Base-by-base conservation (phyloP, 192 early-diverging fungal genomes). In the Gigaspora rosea region DNA sequence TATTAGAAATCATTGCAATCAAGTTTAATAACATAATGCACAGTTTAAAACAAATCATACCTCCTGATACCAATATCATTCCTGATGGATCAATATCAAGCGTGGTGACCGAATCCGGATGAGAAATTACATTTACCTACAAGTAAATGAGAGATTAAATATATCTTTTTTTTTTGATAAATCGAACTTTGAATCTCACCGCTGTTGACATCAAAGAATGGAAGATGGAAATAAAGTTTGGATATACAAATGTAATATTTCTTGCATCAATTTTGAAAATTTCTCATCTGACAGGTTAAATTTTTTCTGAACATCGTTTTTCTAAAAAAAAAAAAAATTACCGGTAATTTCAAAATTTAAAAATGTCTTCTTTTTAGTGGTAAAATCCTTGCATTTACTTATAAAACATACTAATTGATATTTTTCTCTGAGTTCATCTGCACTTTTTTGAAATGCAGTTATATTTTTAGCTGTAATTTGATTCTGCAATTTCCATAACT, bases 201-300 rank as follows among this genome's bases (percentile, higher is more conserved):
- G 56, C 84, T 87, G 48, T 92, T 90, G 9, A 90, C 48, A 77
- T 95, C 93, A 85, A 90, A 94, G 58, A 92, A 88, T 27, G 16
- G 20, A 11, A 35, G 10, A 47, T 35, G 18, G 46, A n/a, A 63
- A 46, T 49, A 76, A 41, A 9, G 8, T 20, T 65, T 2, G 36
- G 36, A 35, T 12, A 12, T 47, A 76, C 74, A 15, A 64, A 76
- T 62, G 16, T 35, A 76, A 47, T 47, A 76, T 56, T 52, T 47
- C 64, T 15, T 56, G 50, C 41, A 87, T 66, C 59, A 89, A 72
- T 51, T 86, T 89, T 47, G 71, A 78, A 10, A 88, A 48, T 18
- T 84, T 83, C 12, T 82, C 88, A 18, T 86, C 83, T 4, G 86
- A 82, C 10, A 89, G 82, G 27, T 85, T 86, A 63, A 82, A 89